phyloP scores from a whole-genome alignment of 2,329 filamentous ascomycete genomes.

The Diaporthe humulicola region DNA sequence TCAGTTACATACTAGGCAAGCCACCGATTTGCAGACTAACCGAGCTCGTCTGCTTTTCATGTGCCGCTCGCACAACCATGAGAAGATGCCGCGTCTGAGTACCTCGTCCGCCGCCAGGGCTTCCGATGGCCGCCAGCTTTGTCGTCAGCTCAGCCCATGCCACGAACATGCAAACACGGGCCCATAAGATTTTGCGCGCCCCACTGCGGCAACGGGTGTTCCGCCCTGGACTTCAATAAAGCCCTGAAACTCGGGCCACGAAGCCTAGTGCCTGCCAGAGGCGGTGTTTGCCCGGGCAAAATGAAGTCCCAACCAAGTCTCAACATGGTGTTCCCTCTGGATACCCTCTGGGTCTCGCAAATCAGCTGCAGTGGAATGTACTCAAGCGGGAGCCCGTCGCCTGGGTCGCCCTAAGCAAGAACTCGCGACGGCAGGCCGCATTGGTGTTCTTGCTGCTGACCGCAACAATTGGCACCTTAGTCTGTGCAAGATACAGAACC shows the following conservation, averaged over 20 bases:
- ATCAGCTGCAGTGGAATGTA: background rate
- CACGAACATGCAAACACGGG: constrained; percentile 16
- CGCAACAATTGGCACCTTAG: background rate
- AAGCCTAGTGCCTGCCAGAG: constrained; percentile 16
- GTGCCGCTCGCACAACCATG: background rate
- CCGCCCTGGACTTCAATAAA: background rate
- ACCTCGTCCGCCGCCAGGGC: background rate
- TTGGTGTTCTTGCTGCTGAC: background rate
- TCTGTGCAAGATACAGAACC: no score
- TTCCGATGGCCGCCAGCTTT: background rate
- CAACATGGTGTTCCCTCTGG: background rate
- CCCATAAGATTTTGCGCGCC: background rate
- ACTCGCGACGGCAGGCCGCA: background rate
- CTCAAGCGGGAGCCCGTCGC: background rate
- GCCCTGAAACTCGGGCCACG: background rate
- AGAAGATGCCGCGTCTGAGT: background rate
- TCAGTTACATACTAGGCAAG: background rate
- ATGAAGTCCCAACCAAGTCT: background rate
- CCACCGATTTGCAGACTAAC: constrained; percentile 14
- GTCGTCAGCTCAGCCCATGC: background rate
- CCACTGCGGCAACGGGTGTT: constrained; percentile 26
- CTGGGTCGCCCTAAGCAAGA: background rate
- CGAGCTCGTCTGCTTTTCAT: background rate
- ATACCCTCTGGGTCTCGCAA: background rate
- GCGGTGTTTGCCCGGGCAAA: background rate